A percentile compares a stretch with the other conserved stretches of the same genome.
Conservation (phyloP, 345 rosid genomes). For the Aethionema arabicum region DNA sequence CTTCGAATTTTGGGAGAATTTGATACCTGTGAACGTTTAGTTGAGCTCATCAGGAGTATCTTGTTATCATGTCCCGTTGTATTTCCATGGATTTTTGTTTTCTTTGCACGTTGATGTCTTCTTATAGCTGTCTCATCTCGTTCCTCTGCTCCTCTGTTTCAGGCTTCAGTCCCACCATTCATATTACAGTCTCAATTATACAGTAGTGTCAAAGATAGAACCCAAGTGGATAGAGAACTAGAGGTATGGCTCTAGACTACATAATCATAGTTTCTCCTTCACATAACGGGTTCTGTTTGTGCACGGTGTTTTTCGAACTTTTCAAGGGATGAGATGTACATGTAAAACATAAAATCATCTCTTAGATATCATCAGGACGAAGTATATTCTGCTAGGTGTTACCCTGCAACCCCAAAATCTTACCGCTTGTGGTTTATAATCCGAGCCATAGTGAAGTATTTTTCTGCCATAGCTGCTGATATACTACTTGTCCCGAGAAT, state of each 20-base stretch:
- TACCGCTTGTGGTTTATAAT: too few species aligned
- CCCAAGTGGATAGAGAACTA: constrained; percentile 82
- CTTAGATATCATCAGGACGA: not conserved
- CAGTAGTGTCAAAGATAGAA: constrained; percentile 79
- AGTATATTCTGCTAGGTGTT: too few species aligned
- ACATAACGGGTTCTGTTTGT: not conserved
- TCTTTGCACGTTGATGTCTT: not conserved
- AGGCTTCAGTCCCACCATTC: constrained; percentile 75
- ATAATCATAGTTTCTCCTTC: not conserved
- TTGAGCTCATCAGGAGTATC: not conserved
- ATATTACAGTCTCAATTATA: constrained; percentile 81
- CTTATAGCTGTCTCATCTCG: not conserved
- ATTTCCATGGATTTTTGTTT: not conserved
- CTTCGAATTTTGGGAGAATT: not conserved
- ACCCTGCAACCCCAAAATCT: too few species aligned
- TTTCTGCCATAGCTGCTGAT: not conserved
- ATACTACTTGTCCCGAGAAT: not conserved
- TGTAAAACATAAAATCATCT: not conserved
- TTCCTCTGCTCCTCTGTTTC: constrained; percentile 24
- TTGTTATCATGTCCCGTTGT: not conserved
- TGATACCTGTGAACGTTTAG: not conserved
- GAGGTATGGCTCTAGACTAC: constrained; percentile 47
- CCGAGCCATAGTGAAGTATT: not conserved
- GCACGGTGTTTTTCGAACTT: not conserved
- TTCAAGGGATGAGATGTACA: not conserved